Evolutionary conservation across 1,284 basidiomycete species (phyloP), one percentile per base, ranked within the genome.

Genomic region (Papiliotrema terrestris): DNA sequence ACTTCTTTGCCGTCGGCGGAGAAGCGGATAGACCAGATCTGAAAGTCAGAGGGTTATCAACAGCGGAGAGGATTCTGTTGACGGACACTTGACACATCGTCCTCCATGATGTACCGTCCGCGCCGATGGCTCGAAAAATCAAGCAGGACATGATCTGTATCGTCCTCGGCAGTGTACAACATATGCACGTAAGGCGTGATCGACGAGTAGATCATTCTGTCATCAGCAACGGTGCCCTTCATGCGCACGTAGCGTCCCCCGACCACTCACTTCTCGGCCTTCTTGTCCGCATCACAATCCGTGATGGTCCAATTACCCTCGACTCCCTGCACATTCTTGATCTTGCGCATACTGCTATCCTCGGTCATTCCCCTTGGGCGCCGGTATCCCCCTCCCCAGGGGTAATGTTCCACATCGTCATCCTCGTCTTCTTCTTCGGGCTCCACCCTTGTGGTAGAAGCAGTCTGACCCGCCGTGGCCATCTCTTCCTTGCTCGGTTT

Each of bases 1-100:
- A 98, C 86, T 75, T 98, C 96, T 54, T 89, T 89, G 0, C 92
- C 93, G 68, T 98, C 94, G 14, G 93, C 91, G 35, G 91, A 96
- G 73, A 98, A 98, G 23, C 91, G 84, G 71, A 96, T 91, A 61
- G 89, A 86, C 87, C 90, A 98, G 54, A 98, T 91, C 77, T 81
- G 58, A 22, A 13, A 14, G 26, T 2, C n/a, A n/a, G n/a, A 54
- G 20, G 35, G 14, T 57, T 53, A 59, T 56, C 39, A n/a, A n/a
- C n/a, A n/a, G n/a, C n/a, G n/a, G n/a, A n/a, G n/a, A n/a, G n/a
- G n/a, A n/a, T n/a, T n/a, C n/a, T n/a, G n/a, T n/a, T n/a, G n/a
- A n/a, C n/a, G n/a, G n/a, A n/a, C n/a, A n/a, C n/a, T n/a, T n/a
- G n/a, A n/a, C n/a, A n/a, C n/a, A n/a, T n/a, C n/a, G n/a, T n/a